Evolutionary conservation across 805 yeast genomes (phyloP), one percentile per base, ranked within the genome.

Genomic region (Metschnikowia borealis): DNA sequence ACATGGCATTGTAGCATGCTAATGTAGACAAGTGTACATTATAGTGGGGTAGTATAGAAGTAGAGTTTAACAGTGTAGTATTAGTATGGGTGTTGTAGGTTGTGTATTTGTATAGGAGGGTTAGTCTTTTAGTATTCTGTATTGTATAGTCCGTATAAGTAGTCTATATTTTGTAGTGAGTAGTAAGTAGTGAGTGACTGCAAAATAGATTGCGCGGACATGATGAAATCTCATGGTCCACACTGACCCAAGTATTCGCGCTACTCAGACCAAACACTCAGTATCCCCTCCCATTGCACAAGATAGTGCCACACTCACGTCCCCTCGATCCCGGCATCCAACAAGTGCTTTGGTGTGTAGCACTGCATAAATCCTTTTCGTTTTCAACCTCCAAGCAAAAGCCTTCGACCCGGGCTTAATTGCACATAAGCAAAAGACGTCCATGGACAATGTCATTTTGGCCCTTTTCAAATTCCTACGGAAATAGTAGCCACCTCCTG

Each of bases 381-480:
- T 10, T 15, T 26, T 26, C 43, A 29, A 39, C 26, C 34, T 29
- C 26, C 15, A 26, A 13, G 21, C 43, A 29, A 37, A 20, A 20
- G 6, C 14, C 21, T 11, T 2, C 4, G 23, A 20, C 6, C 20
- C 29, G 5, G 13, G 31, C 31, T 10, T 38, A n/a, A 38, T 23
- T 23, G 21, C 21, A 26, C 26, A 18, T 36, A 18, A 41, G 37
- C 44, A 29, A 33, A 32, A 20, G 45, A 44, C 29, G 39, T 15
- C 40, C 29, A 33, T 23, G 40, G 41, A 36, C 37, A 46, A 73
- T 73, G 78, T 73, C 78, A 44, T 73, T 73, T 53, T 73, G 78
- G 78, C 78, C 78, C 34, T 73, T 73, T 53, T 60, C 74, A 38
- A 72, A 64, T 46, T 57, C 74, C 15, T 60, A 68, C 54, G 64